Evolutionary conservation across 169 alveolate species (phyloP).

Genomic region (Cryptosporidium bovis): DNA sequence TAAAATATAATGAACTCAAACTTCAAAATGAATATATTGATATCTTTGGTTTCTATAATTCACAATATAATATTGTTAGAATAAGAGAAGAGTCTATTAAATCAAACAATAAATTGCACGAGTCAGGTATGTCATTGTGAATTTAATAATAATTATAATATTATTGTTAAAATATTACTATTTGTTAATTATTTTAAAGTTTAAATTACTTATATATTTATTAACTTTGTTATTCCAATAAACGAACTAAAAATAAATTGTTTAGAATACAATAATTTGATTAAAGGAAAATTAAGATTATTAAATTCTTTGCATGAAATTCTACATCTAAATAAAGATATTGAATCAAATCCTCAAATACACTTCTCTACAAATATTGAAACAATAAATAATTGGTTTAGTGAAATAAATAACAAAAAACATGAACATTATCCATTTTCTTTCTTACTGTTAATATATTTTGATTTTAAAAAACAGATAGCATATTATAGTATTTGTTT

Average conservation of each 20-base stretch:
- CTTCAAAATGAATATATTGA: constrained; percentile 11
- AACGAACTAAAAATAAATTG: no score
- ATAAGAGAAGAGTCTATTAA: constrained; percentile 37
- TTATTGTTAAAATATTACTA: neutral
- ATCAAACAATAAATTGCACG: neutral
- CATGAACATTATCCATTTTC: constrained; percentile 11
- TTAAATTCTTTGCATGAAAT: constrained; percentile 12
- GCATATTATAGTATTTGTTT: constrained; percentile 37
- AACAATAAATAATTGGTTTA: constrained; percentile 5
- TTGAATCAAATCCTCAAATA: neutral
- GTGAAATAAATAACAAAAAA: neutral
- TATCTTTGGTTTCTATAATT: constrained; percentile 44
- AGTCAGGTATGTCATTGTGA: constrained; percentile 10
- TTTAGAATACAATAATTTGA: constrained; percentile 14
- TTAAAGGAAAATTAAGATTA: constrained; percentile 18
- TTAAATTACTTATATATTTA: neutral
- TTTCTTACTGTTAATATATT: constrained; percentile 8
- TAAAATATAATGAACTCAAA: constrained; percentile 35
- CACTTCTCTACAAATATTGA: neutral
- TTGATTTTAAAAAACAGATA: constrained; percentile 41
- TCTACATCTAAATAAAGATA: neutral
- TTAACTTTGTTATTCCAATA: no score
- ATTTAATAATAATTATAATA: neutral
- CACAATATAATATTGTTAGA: constrained; percentile 35
- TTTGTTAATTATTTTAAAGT: neutral